A percentile compares a stretch with the other conserved stretches of the same genome.
These are phyloP conservation scores for Alnus glutinosa DNA, from an alignment of 306 rosid genomes.

Conservation along the genomic window DNA sequence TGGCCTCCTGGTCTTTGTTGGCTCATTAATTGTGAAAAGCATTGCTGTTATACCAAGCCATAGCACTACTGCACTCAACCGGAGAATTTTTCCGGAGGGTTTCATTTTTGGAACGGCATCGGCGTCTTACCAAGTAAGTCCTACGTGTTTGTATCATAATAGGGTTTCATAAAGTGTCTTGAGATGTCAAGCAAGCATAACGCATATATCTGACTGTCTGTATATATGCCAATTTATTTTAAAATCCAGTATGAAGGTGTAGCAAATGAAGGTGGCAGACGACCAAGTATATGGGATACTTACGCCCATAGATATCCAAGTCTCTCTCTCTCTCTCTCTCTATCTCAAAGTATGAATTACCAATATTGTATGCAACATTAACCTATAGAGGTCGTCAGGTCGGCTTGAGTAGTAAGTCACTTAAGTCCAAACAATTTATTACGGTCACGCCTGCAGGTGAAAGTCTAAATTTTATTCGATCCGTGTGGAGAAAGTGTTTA, in stretches of 20 bases:
- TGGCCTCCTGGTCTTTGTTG: background rate
- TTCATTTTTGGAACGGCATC: constrained; percentile 5
- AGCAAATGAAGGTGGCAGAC: constrained; percentile 2
- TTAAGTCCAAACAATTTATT: no score
- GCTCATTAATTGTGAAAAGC: background rate
- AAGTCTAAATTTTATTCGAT: no score
- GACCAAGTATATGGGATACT: background rate
- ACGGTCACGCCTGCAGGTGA: no score
- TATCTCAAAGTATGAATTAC: no score
- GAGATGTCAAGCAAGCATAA: background rate
- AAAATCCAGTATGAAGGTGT: background rate
- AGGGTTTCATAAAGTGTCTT: background rate
- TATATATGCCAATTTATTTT: background rate
- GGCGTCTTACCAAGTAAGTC: background rate
- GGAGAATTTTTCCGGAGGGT: background rate
- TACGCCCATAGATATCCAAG: constrained; percentile 4
- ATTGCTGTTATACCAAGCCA: no score
- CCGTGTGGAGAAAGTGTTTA: no score
- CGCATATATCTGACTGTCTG: no score
- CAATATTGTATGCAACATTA: no score
- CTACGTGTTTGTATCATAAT: no score
- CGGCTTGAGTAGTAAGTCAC: no score
- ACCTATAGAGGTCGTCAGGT: no score
- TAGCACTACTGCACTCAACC: background rate
- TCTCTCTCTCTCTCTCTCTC: background rate